Evolutionary conservation across 2,329 filamentous ascomycete genomes (phyloP), one percentile per base, ranked within the genome.

Genomic region (Zasmidium citrigriseum): DNA sequence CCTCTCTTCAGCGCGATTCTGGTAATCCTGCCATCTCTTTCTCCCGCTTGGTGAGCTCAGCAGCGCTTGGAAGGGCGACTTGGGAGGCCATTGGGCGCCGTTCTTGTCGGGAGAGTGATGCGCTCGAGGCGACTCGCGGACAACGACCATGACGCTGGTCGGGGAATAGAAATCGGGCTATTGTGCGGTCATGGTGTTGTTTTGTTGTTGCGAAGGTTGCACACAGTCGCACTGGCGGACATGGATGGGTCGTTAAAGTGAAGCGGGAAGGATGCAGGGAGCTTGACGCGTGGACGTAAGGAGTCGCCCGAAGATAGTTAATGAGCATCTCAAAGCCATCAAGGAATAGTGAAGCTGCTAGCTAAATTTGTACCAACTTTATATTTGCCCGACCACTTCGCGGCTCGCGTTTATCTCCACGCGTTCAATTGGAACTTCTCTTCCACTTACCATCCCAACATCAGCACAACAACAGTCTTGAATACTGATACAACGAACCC

Each of bases 1-100:
- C 0, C 76, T 58, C 41, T 70, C 66, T 20, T 57, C 53, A 16
- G 53, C 52, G 66, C 84, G 85, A 63, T 87, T 84, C 64, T 86
- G 83, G 67, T 89, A 80, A 60, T 87, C 85, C 72, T 88, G 83
- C 69, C 91, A 86, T 72, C 86, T 88, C 72, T 88, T 86, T 68
- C 92, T 88, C 54, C 92, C 93, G 64, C 88, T 86, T 1, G 93
- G 93, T 2, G 93, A 88, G 70, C 82, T 85, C 58, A 87, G 75
- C 16, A 88, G 77, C 21, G 85, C 86, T 62, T 87, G 83, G 66
- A 82, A 80, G 16, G 86, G 84, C 20, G 85, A 88, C 67, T 82
- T 79, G 18, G 86, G 86, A 57, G 86, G 86, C 86, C 86, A 88
- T 68, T 75, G 67, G 18, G 64, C 58, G 70, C 77, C 62, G 73